Base-by-base conservation (phyloP, 139 green algal genomes). In the Yamagishiella unicocca region DNA sequence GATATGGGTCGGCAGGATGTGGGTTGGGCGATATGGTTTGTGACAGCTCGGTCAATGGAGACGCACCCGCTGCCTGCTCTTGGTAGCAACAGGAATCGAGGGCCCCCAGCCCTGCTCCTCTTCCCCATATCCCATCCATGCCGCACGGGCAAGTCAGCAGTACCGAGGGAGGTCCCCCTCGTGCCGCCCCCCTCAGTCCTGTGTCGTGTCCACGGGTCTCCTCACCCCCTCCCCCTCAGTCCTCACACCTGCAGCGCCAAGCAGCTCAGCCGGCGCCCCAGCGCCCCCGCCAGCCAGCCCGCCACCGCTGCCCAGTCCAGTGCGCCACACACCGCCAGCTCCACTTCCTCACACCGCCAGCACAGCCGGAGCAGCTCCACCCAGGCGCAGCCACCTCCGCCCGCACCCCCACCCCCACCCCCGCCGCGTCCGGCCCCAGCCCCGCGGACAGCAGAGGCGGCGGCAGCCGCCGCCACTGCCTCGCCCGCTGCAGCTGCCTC, bases 201-300 rank as follows among this genome's bases (percentile, higher is more conserved):
- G n/a, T n/a, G n/a, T n/a, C n/a, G n/a, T n/a, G n/a, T n/a, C n/a
- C n/a, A n/a, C n/a, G n/a, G n/a, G n/a, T n/a, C n/a, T n/a, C n/a
- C n/a, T n/a, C 38, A 68, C 17, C 50, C 58, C 58, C 58, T 6
- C 58, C 14, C 19, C 58, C 58, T 24, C 58, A n/a, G n/a, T 9
- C 58, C 70, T 40, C 76, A 8, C 77, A 85, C 78, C 78, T 85
- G 37, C 38, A 85, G 21, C 40, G 33, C 78, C 21, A 85, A 42
- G 9, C 45, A 14, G 2, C 27, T 31, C 40, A 85, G 61, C 61
- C 78, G 58, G 2, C 14, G 14, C 27, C 78, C 78, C 78, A 85
- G 78, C 78, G 78, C 78, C 40, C 61, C 78, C 61, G 40, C 61
- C 61, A 85, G 78, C 78, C 61, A 75, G 4, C 78, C 78, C 61